These are phyloP conservation scores for Leishmania arabica DNA, from an alignment of 208 protist genomes.

Conservation along the genomic window DNA sequence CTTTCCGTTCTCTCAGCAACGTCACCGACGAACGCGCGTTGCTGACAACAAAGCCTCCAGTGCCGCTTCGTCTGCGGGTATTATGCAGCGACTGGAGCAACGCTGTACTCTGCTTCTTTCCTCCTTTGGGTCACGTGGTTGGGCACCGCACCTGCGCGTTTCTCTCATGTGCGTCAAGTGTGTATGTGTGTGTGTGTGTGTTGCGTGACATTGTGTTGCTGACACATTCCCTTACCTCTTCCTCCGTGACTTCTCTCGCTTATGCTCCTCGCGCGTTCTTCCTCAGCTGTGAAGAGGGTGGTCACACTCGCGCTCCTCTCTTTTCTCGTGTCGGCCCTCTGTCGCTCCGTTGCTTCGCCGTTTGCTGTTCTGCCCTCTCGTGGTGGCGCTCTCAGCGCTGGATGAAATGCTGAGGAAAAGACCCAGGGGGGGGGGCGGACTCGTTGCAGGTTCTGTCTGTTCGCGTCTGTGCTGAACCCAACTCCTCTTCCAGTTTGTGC, in stretches of 20 bases:
- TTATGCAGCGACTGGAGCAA: background rate
- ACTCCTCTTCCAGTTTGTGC: background rate
- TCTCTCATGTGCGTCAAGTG: background rate
- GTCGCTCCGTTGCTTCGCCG: background rate
- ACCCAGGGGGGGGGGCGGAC: background rate
- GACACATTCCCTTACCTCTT: background rate
- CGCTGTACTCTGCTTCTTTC: background rate
- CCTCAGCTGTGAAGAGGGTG: background rate
- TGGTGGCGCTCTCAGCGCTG: background rate
- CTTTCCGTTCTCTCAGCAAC: background rate
- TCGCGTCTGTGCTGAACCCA: background rate
- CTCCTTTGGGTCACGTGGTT: background rate
- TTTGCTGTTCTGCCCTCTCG: background rate
- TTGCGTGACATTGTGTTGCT: background rate
- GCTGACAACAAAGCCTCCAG: background rate
- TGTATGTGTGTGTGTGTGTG: background rate
- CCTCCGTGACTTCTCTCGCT: background rate
- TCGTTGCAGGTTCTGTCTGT: background rate
- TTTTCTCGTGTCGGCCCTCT: background rate
- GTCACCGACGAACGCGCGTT: background rate
- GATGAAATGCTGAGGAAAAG: background rate
- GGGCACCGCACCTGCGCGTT: background rate
- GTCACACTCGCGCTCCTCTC: background rate
- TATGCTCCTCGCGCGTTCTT: background rate
- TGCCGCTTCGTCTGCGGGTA: background rate